Evolutionary conservation across 495 filamentous ascomycete species (phyloP).

Genomic region (Podospora conica): DNA sequence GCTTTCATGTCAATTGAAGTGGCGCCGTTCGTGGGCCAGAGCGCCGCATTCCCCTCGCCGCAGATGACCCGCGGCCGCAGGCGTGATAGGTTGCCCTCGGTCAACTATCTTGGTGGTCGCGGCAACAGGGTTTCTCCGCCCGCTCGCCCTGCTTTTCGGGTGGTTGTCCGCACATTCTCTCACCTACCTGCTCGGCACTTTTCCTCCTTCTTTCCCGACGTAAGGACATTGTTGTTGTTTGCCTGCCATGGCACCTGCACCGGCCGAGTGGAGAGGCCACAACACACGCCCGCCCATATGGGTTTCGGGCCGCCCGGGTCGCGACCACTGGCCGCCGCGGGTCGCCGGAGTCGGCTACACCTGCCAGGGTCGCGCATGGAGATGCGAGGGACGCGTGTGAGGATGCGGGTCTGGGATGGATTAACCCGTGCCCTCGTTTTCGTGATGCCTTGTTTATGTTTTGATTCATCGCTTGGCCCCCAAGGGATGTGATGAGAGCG

Average conservation of each 20-base stretch:
- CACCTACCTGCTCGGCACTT: neutral
- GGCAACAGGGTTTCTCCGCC: neutral
- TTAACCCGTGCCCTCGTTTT: neutral
- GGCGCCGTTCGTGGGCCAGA: constrained; percentile 6
- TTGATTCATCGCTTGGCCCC: neutral
- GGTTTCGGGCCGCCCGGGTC: neutral
- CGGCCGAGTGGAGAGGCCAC: neutral
- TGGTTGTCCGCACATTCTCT: neutral
- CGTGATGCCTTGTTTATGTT: constrained; percentile 1
- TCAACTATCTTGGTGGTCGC: neutral
- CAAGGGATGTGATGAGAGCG: neutral
- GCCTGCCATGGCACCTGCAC: neutral
- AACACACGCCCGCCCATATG: neutral
- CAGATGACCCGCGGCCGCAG: constrained; percentile 17
- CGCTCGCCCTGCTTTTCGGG: constrained; percentile 16
- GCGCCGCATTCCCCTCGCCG: constrained; percentile 14
- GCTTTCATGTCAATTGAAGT: constrained; percentile 1
- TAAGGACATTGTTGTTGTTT: neutral
- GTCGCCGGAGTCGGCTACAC: constrained; percentile 3
- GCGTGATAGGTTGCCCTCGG: constrained; percentile 10
- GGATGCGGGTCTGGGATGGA: neutral
- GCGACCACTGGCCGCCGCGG: neutral
- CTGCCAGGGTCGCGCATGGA: neutral
- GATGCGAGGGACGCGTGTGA: neutral
- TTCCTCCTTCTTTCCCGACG: neutral